A percentile compares a stretch with the other conserved stretches of the same genome.
These are phyloP conservation scores for Teunomyces lycoperdinae DNA, from an alignment of 805 yeast genomes.

Conservation along the genomic window DNA sequence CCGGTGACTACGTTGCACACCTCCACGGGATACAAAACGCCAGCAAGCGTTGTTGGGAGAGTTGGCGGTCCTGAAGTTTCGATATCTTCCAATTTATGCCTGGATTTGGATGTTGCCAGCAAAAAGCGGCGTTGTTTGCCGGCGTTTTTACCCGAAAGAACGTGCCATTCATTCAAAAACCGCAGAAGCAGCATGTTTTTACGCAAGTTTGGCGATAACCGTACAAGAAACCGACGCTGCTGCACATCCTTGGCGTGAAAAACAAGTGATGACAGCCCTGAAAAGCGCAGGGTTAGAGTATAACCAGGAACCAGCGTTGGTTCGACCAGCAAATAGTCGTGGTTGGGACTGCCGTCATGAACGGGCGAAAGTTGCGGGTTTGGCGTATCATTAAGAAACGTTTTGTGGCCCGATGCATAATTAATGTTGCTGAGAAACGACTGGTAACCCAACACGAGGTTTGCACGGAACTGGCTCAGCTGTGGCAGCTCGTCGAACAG, in stretches of 20 bases:
- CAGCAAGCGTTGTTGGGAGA: slow-evolving; percentile 24
- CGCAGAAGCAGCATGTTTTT: slow-evolving; percentile 21
- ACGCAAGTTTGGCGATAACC: slow-evolving; percentile 23
- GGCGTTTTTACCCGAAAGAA: slow-evolving; percentile 23
- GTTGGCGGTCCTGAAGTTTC: slow-evolving; percentile 17
- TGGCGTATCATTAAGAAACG: slow-evolving; percentile 13
- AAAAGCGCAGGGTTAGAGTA: slow-evolving; percentile 18
- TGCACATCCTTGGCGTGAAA: slow-evolving; percentile 17
- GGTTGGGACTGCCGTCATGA: slow-evolving; percentile 1
- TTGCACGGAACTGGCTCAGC: slow-evolving; percentile 5
- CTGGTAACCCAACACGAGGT: slow-evolving; percentile 13
- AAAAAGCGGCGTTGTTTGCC: slow-evolving; percentile 15
- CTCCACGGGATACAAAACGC: slow-evolving; percentile 27
- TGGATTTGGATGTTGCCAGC: not conserved
- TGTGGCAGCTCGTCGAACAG: slow-evolving; percentile 5
- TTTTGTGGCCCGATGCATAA: slow-evolving; percentile 19
- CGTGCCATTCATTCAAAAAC: slow-evolving; percentile 34
- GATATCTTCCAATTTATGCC: not conserved
- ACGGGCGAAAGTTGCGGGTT: slow-evolving; percentile 8
- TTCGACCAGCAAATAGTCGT: slow-evolving; percentile 14
- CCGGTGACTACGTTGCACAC: slow-evolving; percentile 6
- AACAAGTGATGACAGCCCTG: slow-evolving; percentile 9
- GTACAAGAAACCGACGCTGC: slow-evolving; percentile 14
- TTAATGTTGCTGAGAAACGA: slow-evolving; percentile 27
- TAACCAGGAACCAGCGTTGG: slow-evolving; percentile 22